Conservation (phyloP, 2,329 filamentous ascomycete species). For the Colletotrichum lindemuthianum region DNA sequence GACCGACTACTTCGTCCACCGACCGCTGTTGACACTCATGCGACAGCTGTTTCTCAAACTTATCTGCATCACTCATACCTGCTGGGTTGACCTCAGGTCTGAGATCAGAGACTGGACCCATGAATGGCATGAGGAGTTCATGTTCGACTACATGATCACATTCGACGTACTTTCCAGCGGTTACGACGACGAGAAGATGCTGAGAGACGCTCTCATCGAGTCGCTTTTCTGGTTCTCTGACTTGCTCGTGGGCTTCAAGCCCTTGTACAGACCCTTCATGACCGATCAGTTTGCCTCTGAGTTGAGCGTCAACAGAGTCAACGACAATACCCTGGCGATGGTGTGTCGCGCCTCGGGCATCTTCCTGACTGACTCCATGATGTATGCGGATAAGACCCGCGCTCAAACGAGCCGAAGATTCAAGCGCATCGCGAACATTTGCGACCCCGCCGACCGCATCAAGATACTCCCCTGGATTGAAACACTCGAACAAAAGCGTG, state of each 20-base stretch:
- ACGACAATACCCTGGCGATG: not conserved
- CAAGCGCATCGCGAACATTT: conserved; percentile 24
- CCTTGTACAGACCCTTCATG: conserved; percentile 7
- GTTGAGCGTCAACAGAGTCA: conserved; percentile 6
- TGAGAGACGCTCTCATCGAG: conserved; percentile 24
- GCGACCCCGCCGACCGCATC: not conserved
- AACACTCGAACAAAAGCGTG: not conserved
- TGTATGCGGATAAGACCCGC: conserved; percentile 18
- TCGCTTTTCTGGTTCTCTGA: conserved; percentile 22
- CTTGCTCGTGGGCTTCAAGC: not conserved
- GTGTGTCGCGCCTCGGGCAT: conserved; percentile 13
- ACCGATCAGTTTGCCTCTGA: conserved; percentile 4
- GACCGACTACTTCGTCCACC: conserved; percentile 25
- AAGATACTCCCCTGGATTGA: conserved; percentile 18
- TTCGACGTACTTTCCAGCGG: conserved; percentile 15
- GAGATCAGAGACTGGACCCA: conserved; percentile 6
- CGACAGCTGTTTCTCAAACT: conserved; percentile 26
- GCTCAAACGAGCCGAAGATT: conserved; percentile 16
- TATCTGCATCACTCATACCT: conserved; percentile 1
- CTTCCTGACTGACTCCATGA: conserved; percentile 19
- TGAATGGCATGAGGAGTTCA: conserved; percentile 10
- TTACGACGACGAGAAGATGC: conserved; percentile 20
- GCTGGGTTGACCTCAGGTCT: conserved; percentile 11
- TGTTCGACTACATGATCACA: conserved; percentile 18
- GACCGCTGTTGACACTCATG: conserved; percentile 24